Percentiles rank a stretch among this genome's conserved stretches.
phyloP scores from a whole-genome alignment of 2,329 filamentous ascomycete genomes.

The Verruconis gallopava region DNA sequence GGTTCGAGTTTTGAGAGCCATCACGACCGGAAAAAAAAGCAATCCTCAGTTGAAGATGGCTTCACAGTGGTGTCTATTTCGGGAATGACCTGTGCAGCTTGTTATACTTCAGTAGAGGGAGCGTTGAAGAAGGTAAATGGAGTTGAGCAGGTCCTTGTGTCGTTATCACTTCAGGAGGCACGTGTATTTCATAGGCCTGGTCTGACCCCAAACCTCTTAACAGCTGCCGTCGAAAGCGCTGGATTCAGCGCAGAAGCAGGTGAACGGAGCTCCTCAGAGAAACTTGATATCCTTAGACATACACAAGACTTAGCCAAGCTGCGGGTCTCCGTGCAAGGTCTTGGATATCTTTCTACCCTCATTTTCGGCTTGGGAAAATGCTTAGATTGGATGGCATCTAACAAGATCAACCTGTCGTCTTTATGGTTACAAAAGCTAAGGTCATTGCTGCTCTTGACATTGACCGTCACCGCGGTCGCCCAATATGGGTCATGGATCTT shows the following conservation, averaged over 20 bases:
- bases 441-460: neutral
- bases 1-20: neutral
- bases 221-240: neutral
- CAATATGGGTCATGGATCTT: neutral
- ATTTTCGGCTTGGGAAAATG: neutral
- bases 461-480: neutral
- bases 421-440: too few species aligned
- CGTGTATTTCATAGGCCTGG: neutral
- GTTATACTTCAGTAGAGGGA: neutral
- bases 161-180: neutral
- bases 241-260: neutral
- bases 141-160: neutral
- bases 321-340: neutral
- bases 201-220: neutral
- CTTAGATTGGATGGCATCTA: neutral
- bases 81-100: slow-evolving; percentile 3
- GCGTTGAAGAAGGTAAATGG: slow-evolving; percentile 1
- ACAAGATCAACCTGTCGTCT: neutral
- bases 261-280: neutral
- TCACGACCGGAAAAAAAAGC: neutral
- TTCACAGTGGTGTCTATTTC: slow-evolving; percentile 1
- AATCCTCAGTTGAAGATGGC: neutral
- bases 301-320: neutral
- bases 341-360: neutral
- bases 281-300: neutral